Base-by-base conservation (phyloP, 371 early-diverging fungal species). In the Parasitella parasitica region DNA sequence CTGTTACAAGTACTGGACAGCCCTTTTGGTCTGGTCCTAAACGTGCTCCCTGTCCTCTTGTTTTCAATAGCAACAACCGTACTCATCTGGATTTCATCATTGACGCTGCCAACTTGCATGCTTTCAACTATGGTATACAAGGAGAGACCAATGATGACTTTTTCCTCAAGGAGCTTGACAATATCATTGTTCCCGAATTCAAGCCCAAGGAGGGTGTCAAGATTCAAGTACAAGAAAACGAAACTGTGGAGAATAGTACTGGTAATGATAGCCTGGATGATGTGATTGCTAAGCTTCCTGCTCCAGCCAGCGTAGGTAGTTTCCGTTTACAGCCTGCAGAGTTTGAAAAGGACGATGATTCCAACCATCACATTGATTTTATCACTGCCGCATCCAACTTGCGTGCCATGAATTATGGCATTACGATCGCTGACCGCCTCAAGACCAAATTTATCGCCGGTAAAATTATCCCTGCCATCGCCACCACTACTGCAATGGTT, bases 381-480 rank as follows among this genome's bases (percentile, higher is more conserved):
- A 92, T 99, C 69, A 94, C 99, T 1, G 95, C 99, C 2, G 91
- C 97, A 6, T 94, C 99, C 51, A 99, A 99, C 82, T 78, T 99
- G 77, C 92, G 99, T 68, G 99, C 99, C 7, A 70, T 83, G 64
- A 99, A 98, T 84, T 99, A 99, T 77, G 89, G 84, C 57, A 99
- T 99, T 63, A 73, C 87, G n/a, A 77, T 80, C 39, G 94, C 97
- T 3, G 94, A 98, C 75, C 92, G 96, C 54, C 94, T 93, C 78
- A 92, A 93, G 77, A 97, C 99, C 67, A 99, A 99, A 86, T 95
- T 96, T 71, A 99, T 99, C 82, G 99, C 99, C 3, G 99, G 99
- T 36, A 96, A 96, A 80, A 99, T 99, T 66, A 99, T 99, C 67
- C 99, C 99, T 24, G 99, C 99, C 39, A 99, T 99, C 83, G 99